A percentile compares a stretch with the other conserved stretches of the same genome.
phyloP scores from a whole-genome alignment of 805 yeast species.

The Myxozyma monticola region DNA sequence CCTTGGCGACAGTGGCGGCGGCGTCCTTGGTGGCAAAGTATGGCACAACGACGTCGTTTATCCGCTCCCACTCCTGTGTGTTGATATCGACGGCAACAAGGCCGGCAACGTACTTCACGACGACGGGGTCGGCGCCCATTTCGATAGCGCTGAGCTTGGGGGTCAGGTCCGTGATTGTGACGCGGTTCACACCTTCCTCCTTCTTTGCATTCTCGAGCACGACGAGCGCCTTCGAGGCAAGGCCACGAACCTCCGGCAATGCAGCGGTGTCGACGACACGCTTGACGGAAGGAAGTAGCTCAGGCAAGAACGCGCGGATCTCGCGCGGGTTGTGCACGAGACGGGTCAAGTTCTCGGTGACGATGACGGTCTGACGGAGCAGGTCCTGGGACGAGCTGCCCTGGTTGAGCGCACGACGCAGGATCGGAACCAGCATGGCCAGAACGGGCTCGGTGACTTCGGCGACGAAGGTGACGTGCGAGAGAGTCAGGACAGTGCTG shows the following conservation, averaged over 20 bases:
- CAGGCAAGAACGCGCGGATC: conserved; percentile 83
- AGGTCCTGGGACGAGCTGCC: conserved; percentile 83
- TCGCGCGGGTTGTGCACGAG: conserved; percentile 91
- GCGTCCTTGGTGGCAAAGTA: conserved; percentile 51
- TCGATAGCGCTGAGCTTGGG: conserved; percentile 41
- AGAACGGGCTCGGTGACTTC: conserved; percentile 97
- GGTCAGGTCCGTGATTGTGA: conserved; percentile 39
- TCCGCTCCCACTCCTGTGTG: conserved; percentile 42
- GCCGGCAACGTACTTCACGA: conserved; percentile 43
- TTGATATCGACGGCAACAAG: conserved; percentile 39
- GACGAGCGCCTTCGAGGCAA: conserved; percentile 80
- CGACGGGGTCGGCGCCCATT: conserved; percentile 45
- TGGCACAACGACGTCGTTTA: conserved; percentile 46
- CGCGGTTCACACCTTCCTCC: conserved; percentile 74
- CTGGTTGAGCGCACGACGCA: conserved; percentile 82
- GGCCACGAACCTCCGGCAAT: conserved; percentile 91
- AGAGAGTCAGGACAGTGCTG: conserved; percentile 80
- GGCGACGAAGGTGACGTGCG: conserved; percentile 95
- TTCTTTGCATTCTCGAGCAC: conserved; percentile 82
- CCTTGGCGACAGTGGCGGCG: conserved; percentile 14
- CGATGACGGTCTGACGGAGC: conserved; percentile 93
- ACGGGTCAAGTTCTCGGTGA: conserved; percentile 92
- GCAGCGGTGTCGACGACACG: conserved; percentile 88
- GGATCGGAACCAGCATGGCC: conserved; percentile 85
- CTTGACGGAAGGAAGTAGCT: conserved; percentile 85